Evolutionary conservation across 805 yeast species (phyloP).

Genomic region (Kodamaea neixiangensis): DNA sequence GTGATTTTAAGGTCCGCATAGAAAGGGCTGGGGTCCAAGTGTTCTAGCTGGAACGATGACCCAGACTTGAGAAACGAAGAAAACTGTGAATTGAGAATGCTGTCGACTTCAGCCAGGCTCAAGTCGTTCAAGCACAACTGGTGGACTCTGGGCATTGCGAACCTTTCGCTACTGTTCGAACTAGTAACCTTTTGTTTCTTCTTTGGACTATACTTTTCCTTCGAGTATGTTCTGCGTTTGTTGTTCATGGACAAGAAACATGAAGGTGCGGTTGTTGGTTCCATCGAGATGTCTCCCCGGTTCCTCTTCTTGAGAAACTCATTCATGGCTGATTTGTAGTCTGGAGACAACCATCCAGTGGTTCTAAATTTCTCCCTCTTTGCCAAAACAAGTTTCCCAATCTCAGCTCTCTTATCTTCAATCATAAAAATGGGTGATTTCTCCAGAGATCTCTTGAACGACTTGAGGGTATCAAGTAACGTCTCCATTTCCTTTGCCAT

Average conservation of each 20-base stretch:
- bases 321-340: slow-evolving; percentile 9
- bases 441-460: neutral
- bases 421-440: slow-evolving; percentile 7
- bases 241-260: neutral
- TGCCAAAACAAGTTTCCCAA: slow-evolving; percentile 1
- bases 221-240: neutral
- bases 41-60: slow-evolving; percentile 17
- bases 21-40: slow-evolving; percentile 4
- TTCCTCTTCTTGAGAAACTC: slow-evolving; percentile 4
- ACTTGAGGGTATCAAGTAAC: neutral
- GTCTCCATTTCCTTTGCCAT: slow-evolving; percentile 5
- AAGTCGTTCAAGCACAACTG: slow-evolving; percentile 2
- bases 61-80: slow-evolving; percentile 28
- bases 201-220: neutral
- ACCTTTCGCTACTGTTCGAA: neutral
- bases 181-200: neutral
- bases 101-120: slow-evolving; percentile 16
- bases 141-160: neutral
- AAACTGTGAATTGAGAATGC: slow-evolving; percentile 21
- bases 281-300: neutral
- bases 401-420: slow-evolving; percentile 3
- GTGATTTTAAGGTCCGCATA: slow-evolving; percentile 21
- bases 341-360: slow-evolving; percentile 6
- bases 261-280: neutral
- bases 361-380: slow-evolving; percentile 7